phyloP scores from a whole-genome alignment of 1,284 basidiomycete species.

The Ceratobasidium sp. region DNA sequence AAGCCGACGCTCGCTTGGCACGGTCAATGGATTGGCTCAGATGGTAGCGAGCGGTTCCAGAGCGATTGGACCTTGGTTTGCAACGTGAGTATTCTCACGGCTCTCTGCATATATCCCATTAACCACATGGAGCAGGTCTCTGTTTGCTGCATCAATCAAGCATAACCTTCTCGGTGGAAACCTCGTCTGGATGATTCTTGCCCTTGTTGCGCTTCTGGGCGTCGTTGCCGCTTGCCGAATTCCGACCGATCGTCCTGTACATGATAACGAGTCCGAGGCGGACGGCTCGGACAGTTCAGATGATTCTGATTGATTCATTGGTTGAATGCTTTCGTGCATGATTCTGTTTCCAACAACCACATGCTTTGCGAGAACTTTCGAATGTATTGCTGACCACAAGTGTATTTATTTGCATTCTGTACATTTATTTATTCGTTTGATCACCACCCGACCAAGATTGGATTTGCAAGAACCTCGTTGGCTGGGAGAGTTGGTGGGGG shows the following conservation, averaged over 20 bases:
- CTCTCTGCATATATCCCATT: neutral
- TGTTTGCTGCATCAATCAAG: conserved; percentile 38
- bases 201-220: conserved; percentile 16
- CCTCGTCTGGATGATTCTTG: conserved; percentile 37
- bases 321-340: neutral
- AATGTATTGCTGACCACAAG: neutral
- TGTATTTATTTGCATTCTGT: neutral
- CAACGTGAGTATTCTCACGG: conserved; percentile 32
- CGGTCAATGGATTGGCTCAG: conserved; percentile 47
- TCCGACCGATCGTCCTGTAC: conserved; percentile 5
- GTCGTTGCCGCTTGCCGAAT: conserved; percentile 9
- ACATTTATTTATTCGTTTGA: no score
- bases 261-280: neutral
- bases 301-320: neutral
- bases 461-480: no score
- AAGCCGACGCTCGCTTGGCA: conserved; percentile 44
- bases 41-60: conserved; percentile 42
- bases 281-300: no score
- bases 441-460: no score
- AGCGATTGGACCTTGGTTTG: conserved; percentile 29
- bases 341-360: neutral
- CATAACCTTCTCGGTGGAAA: conserved; percentile 36
- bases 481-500: no score
- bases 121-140: conserved; percentile 6
- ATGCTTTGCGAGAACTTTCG: neutral